Evolutionary conservation across 305 asterid species (phyloP), one percentile per base, ranked within the genome.

Genomic region (Petunia hybrid): DNA sequence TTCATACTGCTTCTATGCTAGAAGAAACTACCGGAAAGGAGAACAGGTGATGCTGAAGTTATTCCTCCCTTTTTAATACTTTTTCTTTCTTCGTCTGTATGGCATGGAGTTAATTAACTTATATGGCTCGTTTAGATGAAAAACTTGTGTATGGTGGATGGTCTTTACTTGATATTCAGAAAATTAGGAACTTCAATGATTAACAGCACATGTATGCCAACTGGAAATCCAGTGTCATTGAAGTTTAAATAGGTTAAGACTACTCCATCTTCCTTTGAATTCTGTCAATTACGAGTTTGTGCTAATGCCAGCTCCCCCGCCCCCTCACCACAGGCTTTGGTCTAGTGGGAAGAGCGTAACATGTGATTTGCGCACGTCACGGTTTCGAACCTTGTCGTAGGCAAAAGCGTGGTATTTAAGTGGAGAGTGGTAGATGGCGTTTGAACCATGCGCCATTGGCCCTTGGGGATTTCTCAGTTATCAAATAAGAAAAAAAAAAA

Each of bases 1-100:
- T 83, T 83, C 95, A 80, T 95, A 95, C 86, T 91, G 97, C 82
- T 95, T 95, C 86, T 90, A 89, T 80, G 92, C 99, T 83, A 88
- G 91, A 85, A 88, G 88, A 87, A 85, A 90, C 89, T 93, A 95
- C 76, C 86, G 83, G 76, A 86, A 87, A 85, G 96, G 96, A 86
- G 98, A 93, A 64, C 99, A 93, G 93, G 99, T 95, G 87, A 76
- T 67, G 36, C 57, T 39, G 59, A 42, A 39, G 39, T 61, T n/a
- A 61, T 64, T 51, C 57, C 42, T 77, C 16, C 78, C 71, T 70
- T 62, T 22, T 57, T 31, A 36, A 67, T 55, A 74, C 71, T 48
- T 76, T 77, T 46, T 77, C 9, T 68, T 68, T 36, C 63, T 22
- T 22, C 14, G 6, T 73, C 7, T 51, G 73, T 2, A 62, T 43